These are phyloP conservation scores for Pythium utonaiense DNA, from an alignment of 352 stramenopile genomes.

Conservation along the genomic window DNA sequence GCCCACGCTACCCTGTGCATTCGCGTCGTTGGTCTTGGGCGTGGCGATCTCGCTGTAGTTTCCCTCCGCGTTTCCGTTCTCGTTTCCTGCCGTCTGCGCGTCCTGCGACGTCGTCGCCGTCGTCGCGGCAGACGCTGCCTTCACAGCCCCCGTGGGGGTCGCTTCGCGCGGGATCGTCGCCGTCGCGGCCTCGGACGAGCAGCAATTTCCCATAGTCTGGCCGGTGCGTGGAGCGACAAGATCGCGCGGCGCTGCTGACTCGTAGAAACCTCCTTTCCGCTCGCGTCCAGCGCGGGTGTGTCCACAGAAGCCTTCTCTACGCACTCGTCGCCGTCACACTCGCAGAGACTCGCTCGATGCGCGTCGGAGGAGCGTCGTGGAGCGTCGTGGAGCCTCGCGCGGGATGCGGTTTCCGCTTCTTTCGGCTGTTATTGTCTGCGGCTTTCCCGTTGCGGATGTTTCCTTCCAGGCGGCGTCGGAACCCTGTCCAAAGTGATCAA, in stretches of 20 bases:
- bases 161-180: constrained; percentile 22
- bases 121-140: not conserved
- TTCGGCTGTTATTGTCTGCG: constrained; percentile 1
- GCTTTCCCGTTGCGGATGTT: constrained; percentile 1
- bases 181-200: constrained; percentile 62
- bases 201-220: constrained; percentile 90
- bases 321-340: not conserved
- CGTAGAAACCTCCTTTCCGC: not conserved
- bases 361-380: not conserved
- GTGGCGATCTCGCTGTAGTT: not conserved
- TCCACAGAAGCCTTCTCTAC: not conserved
- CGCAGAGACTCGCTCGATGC: not conserved
- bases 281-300: not conserved
- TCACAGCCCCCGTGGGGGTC: not conserved
- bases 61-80: not conserved
- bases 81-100: not conserved
- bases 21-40: not conserved
- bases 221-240: not conserved
- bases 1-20: not conserved
- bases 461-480: not conserved
- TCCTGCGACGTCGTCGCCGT: constrained; percentile 6
- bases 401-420: not conserved
- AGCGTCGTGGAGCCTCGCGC: too few relatives aligned
- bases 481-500: constrained; percentile 20
- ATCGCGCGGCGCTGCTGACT: not conserved